Conservation (phyloP, 1,139 yeast species). For the Yamadazyma diospyri region DNA sequence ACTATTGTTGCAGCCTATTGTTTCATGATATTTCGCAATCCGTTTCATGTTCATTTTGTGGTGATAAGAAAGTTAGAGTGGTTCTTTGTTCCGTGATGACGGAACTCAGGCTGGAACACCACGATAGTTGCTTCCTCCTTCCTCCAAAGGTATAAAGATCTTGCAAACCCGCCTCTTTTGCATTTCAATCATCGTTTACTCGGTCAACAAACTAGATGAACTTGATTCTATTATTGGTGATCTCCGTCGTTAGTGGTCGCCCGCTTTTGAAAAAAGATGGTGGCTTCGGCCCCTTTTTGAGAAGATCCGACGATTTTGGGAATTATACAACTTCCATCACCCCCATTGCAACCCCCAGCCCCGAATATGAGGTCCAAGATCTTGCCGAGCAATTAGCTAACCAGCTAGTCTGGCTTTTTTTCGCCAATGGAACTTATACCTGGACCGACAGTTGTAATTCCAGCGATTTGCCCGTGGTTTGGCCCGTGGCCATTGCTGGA, state of each 20-base stretch:
- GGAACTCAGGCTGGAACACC: too few species aligned
- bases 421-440: conserved; percentile 13
- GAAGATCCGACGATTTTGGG: conserved; percentile 9
- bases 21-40: too few species aligned
- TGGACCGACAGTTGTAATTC: conserved; percentile 22
- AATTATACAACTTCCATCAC: conserved; percentile 15
- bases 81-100: too few species aligned
- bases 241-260: not conserved
- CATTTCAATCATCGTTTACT: too few species aligned
- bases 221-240: not conserved
- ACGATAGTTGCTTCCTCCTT: too few species aligned
- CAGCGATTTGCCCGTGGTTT: conserved; percentile 16
- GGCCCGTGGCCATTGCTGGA: conserved; percentile 29
- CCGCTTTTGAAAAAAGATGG: conserved; percentile 1
- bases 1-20: too few species aligned
- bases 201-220: not conserved
- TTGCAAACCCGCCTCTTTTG: too few species aligned
- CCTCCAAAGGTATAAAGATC: too few species aligned
- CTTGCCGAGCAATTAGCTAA: conserved; percentile 13
- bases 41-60: too few species aligned
- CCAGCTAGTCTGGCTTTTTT: conserved; percentile 22
- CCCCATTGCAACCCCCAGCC: conserved; percentile 15
- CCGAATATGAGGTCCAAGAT: conserved; percentile 13
- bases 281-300: too few species aligned
- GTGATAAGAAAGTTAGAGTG: too few species aligned